Base-by-base conservation (phyloP, 2,329 filamentous ascomycete genomes). In the Fusarium brachygibbosum region DNA sequence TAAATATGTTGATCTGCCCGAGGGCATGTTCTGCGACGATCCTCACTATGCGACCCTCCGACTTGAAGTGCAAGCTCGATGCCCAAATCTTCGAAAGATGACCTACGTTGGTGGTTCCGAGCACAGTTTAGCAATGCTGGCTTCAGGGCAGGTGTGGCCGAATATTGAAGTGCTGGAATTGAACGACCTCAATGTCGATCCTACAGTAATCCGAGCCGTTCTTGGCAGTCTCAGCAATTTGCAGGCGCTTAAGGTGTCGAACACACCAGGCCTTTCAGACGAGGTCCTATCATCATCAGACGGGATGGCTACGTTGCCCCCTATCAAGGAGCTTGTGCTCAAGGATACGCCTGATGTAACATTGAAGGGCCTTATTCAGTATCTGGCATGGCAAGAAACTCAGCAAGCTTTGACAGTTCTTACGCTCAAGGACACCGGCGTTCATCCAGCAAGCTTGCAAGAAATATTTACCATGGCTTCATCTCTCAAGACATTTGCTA, bases 41-140 rank as follows among this genome's bases (percentile, higher is more conserved):
- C 82, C 88, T 6, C 86, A 87, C 31, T 97, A 91, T 74, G 82
- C 90, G 56, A 89, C 92, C 1, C 83, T 98, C 70, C 90, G 93
- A 66, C 88, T 96, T 72, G 94, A 97, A 79, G 84, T 98, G 25
- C 92, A 97, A 81, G 91, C 89, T 23, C 86, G 93, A 51, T 98
- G 95, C 77, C 89, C 91, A 13, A 89, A 95, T 76, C 85, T 98
- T 57, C 88, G 93, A 69, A 96, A 96, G 81, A 98, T 97, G 93
- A 91, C 88, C 55, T 98, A 97, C 80, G 86, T 88, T 55, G 83
- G 84, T 46, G 95, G 95, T 14, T 87, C 93, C 2, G 95, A 98
- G 81, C 87, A 87, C 58, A 92, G 90, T 74, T 86, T 98, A 58
- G 88, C 93, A 73, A 83, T 87, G 55, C 83, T 98, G 40, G 86